A percentile compares a stretch with the other conserved stretches of the same genome.
These are phyloP conservation scores for Coccomyxa sp. DNA, from an alignment of 139 green algal species.

Conservation along the genomic window DNA sequence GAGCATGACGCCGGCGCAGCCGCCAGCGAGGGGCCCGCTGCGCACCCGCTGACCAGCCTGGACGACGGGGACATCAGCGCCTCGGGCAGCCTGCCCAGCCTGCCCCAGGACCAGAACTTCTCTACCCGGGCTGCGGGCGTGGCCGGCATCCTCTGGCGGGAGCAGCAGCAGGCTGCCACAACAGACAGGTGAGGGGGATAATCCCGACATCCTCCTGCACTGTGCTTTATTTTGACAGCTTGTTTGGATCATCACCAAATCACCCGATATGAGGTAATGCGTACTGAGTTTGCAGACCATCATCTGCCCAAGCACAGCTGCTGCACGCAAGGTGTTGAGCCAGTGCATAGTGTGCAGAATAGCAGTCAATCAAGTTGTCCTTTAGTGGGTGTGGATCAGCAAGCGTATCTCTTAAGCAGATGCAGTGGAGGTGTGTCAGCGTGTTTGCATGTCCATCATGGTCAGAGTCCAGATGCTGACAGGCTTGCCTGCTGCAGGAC, in stretches of 20 bases:
- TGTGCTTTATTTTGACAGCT: no score
- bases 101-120: background rate
- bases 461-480: background rate
- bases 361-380: background rate
- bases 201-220: no score
- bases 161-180: constrained; percentile 25
- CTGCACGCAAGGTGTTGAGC: background rate
- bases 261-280: no score
- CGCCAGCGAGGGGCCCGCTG: no score
- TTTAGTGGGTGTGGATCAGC: background rate
- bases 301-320: background rate
- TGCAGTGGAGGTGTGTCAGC: background rate
- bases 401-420: background rate
- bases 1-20: constrained; percentile 6
- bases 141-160: constrained; percentile 28
- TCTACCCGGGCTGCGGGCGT: constrained; percentile 18
- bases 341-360: background rate
- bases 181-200: constrained; percentile 7
- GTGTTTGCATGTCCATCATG: background rate
- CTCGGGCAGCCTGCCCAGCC: background rate
- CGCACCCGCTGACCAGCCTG: no score
- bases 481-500: constrained; percentile 12
- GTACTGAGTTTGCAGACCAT: no score
- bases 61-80: background rate
- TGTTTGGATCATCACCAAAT: no score